phyloP scores from a whole-genome alignment of 1,284 basidiomycete species.

The Ganoderma lucidum region DNA sequence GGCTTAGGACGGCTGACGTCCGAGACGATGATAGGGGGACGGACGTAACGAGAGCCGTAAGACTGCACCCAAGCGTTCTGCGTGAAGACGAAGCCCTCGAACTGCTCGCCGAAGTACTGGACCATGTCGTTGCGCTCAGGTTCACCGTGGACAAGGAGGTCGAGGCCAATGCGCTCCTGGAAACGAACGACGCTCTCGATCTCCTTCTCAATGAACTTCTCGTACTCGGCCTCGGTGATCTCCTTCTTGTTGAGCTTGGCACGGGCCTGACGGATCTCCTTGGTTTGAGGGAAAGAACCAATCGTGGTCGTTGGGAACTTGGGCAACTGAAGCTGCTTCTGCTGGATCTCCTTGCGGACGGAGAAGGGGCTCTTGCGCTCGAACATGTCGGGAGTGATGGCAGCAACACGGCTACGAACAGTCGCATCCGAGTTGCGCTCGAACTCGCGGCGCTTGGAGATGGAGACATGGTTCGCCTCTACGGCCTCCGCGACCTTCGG shows the following conservation, averaged over 20 bases:
- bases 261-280: slow-evolving; percentile 97
- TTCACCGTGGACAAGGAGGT: slow-evolving; percentile 99
- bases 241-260: slow-evolving; percentile 95
- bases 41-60: slow-evolving; percentile 96
- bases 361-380: slow-evolving; percentile 93
- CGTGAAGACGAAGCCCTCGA: slow-evolving; percentile 97
- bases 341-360: slow-evolving; percentile 89
- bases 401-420: slow-evolving; percentile 95
- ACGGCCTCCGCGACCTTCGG: slow-evolving; percentile 72
- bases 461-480: slow-evolving; percentile 91
- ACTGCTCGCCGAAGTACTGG: slow-evolving; percentile 99
- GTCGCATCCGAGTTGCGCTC: slow-evolving; percentile 95
- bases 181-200: slow-evolving; percentile 94
- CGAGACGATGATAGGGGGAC: slow-evolving; percentile 98
- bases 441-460: slow-evolving; percentile 95
- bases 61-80: slow-evolving; percentile 99
- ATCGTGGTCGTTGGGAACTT: slow-evolving; percentile 99
- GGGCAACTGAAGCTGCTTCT: slow-evolving; percentile 90
- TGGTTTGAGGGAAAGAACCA: slow-evolving; percentile 99
- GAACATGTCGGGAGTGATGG: slow-evolving; percentile 90
- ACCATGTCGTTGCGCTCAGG: slow-evolving; percentile 99
- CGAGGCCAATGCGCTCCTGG: slow-evolving; percentile 97
- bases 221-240: slow-evolving; percentile 89
- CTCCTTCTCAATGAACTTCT: slow-evolving; percentile 99
- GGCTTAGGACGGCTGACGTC: slow-evolving; percentile 94